These are phyloP conservation scores for Hyaloscypha hepaticicola DNA, from an alignment of 495 filamentous ascomycete species.

Conservation along the genomic window DNA sequence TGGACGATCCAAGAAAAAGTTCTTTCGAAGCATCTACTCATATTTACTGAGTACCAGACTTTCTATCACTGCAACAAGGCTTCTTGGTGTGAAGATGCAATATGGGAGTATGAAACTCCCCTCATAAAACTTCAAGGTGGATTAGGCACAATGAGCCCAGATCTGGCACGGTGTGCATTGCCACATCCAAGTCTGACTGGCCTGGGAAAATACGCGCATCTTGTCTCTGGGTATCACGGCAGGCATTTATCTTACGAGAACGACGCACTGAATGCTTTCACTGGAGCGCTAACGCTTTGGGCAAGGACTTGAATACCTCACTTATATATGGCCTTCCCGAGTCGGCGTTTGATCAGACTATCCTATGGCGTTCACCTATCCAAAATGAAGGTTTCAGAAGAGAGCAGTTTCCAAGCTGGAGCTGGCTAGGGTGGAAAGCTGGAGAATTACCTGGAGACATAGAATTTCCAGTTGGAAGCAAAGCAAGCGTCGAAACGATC, in stretches of 20 bases:
- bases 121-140: neutral
- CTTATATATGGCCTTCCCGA: neutral
- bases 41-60: constrained; percentile 4
- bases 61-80: constrained; percentile 8
- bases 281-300: constrained; percentile 1
- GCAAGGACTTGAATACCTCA: neutral
- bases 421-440: constrained; percentile 1
- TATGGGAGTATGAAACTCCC: neutral
- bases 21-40: neutral
- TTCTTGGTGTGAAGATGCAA: constrained; percentile 6
- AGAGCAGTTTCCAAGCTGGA: constrained; percentile 12
- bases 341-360: neutral
- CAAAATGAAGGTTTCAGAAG: neutral
- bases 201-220: neutral
- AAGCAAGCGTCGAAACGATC: neutral
- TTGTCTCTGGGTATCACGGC: neutral
- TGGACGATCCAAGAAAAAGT: constrained; percentile 15
- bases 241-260: neutral
- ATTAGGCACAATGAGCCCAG: neutral
- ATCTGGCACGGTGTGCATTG: neutral
- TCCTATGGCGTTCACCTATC: constrained; percentile 2
- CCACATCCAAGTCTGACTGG: constrained; percentile 1
- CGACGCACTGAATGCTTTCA: constrained; percentile 5
- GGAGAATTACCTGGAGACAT: neutral
- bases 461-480: neutral